phyloP scores from a whole-genome alignment of 2,329 filamentous ascomycete species.

The Penicillium aurantiogriseum region DNA sequence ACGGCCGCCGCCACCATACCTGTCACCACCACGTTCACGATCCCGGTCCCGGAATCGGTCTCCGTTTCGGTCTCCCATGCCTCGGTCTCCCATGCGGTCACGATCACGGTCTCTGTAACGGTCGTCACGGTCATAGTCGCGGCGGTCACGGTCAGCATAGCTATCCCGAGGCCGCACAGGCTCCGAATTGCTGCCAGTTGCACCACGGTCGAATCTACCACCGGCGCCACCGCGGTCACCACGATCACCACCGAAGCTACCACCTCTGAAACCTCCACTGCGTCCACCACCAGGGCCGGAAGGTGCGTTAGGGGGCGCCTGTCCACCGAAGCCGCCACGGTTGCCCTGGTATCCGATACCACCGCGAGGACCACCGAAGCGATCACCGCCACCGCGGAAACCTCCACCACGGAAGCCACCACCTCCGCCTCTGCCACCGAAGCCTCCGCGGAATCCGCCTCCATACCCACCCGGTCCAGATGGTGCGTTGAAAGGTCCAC shows the following conservation, averaged over 20 bases:
- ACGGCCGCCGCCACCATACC: slow-evolving; percentile 45
- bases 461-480: slow-evolving; percentile 57
- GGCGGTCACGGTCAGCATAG: slow-evolving; percentile 49
- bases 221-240: slow-evolving; percentile 45
- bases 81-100: slow-evolving; percentile 44
- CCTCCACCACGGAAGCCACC: slow-evolving; percentile 47
- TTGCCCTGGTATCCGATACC: slow-evolving; percentile 60
- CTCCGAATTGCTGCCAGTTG: slow-evolving; percentile 78
- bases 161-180: slow-evolving; percentile 70
- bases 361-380: slow-evolving; percentile 49
- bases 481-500: slow-evolving; percentile 59
- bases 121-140: slow-evolving; percentile 55
- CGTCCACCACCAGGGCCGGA: slow-evolving; percentile 57
- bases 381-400: slow-evolving; percentile 50
- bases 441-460: slow-evolving; percentile 54
- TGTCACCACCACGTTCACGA: slow-evolving; percentile 52
- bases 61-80: slow-evolving; percentile 47
- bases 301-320: slow-evolving; percentile 50
- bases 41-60: slow-evolving; percentile 19
- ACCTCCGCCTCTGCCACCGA: slow-evolving; percentile 47
- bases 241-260: slow-evolving; percentile 39
- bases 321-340: slow-evolving; percentile 50
- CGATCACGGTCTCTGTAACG: slow-evolving; percentile 28
- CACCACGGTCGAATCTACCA: slow-evolving; percentile 53
- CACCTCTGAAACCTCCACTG: slow-evolving; percentile 51